Evolutionary conservation across 179 eudicot genomes (phyloP).

Genomic region (Spinacia oleracea): DNA sequence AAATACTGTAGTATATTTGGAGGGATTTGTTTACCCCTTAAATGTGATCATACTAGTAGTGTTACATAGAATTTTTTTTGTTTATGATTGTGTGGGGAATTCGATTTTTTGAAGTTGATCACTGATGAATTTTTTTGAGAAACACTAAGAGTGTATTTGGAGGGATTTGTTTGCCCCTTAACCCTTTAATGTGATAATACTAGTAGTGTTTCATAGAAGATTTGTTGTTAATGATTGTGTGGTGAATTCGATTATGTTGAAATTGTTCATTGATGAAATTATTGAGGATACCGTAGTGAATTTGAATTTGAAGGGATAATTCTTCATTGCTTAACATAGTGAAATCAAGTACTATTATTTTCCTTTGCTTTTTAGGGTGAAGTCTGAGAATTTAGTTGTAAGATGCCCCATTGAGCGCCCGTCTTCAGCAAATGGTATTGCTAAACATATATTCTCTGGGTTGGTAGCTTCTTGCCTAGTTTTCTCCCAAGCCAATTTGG

Average conservation of each 20-base stretch:
- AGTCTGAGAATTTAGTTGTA: conserved; percentile 27
- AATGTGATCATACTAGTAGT: too few species aligned
- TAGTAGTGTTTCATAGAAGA: not conserved
- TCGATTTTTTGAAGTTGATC: too few species aligned
- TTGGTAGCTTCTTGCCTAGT: conserved; percentile 64
- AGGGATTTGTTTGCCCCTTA: too few species aligned
- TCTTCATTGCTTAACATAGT: not conserved
- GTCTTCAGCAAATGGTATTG: conserved; percentile 34
- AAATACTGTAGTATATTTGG: not conserved
- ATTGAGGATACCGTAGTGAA: not conserved
- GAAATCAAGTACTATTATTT: not conserved
- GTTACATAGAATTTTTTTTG: too few species aligned
- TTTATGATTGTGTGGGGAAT: too few species aligned
- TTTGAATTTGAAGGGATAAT: not conserved
- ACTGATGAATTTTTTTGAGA: too few species aligned
- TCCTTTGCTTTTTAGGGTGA: conserved; percentile 36
- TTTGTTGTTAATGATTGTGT: not conserved
- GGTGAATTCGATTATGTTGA: not conserved
- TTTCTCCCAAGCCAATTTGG: conserved; percentile 66
- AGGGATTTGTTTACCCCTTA: too few species aligned
- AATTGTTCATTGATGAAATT: not conserved
- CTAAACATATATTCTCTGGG: conserved; percentile 61
- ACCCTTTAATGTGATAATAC: too few species aligned
- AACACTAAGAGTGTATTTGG: too few species aligned
- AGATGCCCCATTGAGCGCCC: conserved; percentile 48